Conservation (phyloP, 345 rosid species). For the Brassica rapa region DNA sequence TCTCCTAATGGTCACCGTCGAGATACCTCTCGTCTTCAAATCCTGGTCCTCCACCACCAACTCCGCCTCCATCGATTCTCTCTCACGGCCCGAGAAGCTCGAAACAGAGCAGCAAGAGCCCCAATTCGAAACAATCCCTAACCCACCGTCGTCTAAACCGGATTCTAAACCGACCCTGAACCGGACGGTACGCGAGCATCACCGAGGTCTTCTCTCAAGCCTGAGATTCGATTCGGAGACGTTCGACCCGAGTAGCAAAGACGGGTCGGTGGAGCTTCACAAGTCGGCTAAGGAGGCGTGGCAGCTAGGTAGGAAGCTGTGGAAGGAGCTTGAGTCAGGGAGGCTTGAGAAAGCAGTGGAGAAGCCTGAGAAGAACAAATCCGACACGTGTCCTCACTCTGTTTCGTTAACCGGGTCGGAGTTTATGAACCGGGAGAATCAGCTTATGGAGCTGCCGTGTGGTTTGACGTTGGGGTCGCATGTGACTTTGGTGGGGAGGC, state of each 20-base stretch:
- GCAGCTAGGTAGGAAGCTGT: slow-evolving; percentile 69
- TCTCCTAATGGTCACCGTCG: slow-evolving; percentile 60
- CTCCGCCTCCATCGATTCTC: slow-evolving; percentile 52
- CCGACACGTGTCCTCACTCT: slow-evolving; percentile 67
- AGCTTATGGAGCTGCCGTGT: slow-evolving; percentile 71
- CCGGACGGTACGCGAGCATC: slow-evolving; percentile 34
- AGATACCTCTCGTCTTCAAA: slow-evolving; percentile 75
- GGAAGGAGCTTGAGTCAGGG: slow-evolving; percentile 67
- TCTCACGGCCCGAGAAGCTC: slow-evolving; percentile 50
- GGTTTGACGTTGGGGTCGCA: slow-evolving; percentile 90
- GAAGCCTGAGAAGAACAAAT: slow-evolving; percentile 44
- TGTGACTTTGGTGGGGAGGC: slow-evolving; percentile 82
- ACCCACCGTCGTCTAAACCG: slow-evolving; percentile 50
- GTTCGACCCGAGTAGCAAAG: slow-evolving; percentile 56
- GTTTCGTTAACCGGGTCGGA: slow-evolving; percentile 61
- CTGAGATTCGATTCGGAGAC: slow-evolving; percentile 57
- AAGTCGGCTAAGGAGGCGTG: slow-evolving; percentile 72
- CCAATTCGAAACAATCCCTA: slow-evolving; percentile 49
- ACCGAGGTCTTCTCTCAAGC: slow-evolving; percentile 54
- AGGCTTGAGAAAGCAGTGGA: slow-evolving; percentile 42
- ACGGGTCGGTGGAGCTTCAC: slow-evolving; percentile 73
- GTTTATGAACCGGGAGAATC: slow-evolving; percentile 47
- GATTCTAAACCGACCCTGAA: slow-evolving; percentile 31
- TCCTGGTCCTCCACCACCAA: slow-evolving; percentile 42
- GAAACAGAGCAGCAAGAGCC: slow-evolving; percentile 53